A percentile compares a stretch with the other conserved stretches of the same genome.
Conservation (phyloP, 2,329 filamentous ascomycete species). For the Sporothrix dimorphospora region DNA sequence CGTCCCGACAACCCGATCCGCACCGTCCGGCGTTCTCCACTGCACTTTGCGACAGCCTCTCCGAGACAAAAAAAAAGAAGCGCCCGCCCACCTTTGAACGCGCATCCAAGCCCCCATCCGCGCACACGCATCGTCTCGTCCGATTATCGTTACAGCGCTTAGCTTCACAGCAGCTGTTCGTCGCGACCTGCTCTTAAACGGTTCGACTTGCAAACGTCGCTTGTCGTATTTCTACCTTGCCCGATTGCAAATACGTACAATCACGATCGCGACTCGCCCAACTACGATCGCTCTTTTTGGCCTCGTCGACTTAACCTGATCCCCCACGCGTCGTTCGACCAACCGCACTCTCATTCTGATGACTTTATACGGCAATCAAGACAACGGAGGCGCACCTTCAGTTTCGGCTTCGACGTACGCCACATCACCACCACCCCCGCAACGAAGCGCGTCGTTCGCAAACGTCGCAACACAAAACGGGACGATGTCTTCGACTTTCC, state of each 20-base stretch:
- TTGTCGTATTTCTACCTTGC: neutral
- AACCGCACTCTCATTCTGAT: neutral
- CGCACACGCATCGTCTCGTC: neutral
- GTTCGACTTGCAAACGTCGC: neutral
- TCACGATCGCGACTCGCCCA: neutral
- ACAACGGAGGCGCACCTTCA: neutral
- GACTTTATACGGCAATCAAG: neutral
- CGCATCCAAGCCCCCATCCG: neutral
- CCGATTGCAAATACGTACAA: neutral
- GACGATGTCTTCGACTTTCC: conserved; percentile 52
- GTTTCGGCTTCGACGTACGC: neutral
- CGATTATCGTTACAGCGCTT: neutral
- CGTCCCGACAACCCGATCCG: conserved; percentile 22
- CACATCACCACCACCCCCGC: neutral
- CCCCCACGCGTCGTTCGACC: neutral
- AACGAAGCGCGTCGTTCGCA: conserved; percentile 25
- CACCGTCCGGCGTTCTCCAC: conserved; percentile 26
- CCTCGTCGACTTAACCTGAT: neutral
- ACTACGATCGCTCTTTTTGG: neutral
- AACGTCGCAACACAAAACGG: conserved; percentile 38
- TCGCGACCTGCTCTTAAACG: neutral
- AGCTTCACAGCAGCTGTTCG: no score
- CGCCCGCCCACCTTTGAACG: neutral
- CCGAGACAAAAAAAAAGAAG: neutral
- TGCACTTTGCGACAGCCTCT: conserved; percentile 25